Percentiles rank a stretch among this genome's conserved stretches.
These are phyloP conservation scores for Oryza officinalis DNA, from an alignment of 176 grass and related monocot genomes.

Conservation along the genomic window DNA sequence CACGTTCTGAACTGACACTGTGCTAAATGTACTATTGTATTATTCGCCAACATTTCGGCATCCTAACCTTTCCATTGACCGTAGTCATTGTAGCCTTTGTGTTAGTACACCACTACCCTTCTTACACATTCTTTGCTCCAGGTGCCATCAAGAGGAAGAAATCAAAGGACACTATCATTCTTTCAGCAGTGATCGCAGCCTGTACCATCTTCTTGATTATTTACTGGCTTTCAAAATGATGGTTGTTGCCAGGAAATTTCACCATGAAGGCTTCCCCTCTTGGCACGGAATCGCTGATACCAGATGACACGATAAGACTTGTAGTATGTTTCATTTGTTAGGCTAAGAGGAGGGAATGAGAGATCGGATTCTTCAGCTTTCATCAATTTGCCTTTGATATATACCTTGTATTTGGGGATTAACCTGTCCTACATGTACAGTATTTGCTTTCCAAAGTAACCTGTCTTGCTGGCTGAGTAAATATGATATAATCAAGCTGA, in stretches of 20 bases:
- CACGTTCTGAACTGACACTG: neutral
- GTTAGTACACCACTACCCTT: neutral
- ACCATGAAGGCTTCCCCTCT: neutral
- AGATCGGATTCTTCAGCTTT: neutral
- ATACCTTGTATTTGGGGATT: slow-evolving; percentile 36
- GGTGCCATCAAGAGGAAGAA: slow-evolving; percentile 96
- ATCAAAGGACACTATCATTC: slow-evolving; percentile 91
- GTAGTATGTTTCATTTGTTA: neutral
- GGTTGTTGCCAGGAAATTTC: neutral
- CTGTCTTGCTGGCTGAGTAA: slow-evolving; percentile 20
- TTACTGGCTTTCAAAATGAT: slow-evolving; percentile 97
- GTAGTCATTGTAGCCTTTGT: neutral
- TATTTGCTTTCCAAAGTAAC: slow-evolving; percentile 17
- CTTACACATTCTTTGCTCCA: slow-evolving; percentile 28
- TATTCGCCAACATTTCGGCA: neutral
- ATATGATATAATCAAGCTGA: slow-evolving; percentile 22
- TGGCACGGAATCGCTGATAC: neutral
- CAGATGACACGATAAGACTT: slow-evolving; percentile 10
- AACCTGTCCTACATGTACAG: neutral
- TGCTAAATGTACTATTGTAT: neutral
- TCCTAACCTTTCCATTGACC: neutral
- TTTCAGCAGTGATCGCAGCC: slow-evolving; percentile 87
- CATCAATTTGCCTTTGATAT: slow-evolving; percentile 3
- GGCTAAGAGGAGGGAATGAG: slow-evolving; percentile 8
- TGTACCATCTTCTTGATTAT: slow-evolving; percentile 90